Evolutionary conservation across 805 yeast genomes (phyloP).

Genomic region (Myxozyma udenii): DNA sequence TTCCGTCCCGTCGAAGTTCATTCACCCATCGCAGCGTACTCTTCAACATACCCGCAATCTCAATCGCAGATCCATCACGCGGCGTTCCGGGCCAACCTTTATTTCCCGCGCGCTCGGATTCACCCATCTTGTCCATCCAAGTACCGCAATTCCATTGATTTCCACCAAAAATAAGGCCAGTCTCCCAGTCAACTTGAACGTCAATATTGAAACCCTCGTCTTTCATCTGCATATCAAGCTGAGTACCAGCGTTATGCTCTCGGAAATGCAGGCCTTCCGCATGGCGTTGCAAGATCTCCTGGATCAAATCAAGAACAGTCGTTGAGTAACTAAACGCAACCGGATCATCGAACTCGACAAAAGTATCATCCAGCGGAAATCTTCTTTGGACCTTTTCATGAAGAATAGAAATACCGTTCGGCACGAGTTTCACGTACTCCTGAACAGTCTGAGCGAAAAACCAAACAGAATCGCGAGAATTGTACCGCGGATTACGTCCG

Average conservation of each 20-base stretch:
- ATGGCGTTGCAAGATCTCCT: constrained; percentile 81
- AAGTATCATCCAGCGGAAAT: constrained; percentile 85
- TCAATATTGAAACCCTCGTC: constrained; percentile 88
- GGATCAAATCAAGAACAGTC: constrained; percentile 70
- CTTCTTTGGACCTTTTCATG: constrained; percentile 73
- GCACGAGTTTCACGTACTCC: constrained; percentile 67
- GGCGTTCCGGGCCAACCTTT: constrained; percentile 98
- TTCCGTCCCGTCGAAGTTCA: constrained; percentile 51
- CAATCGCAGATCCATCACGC: constrained; percentile 94
- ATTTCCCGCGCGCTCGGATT: constrained; percentile 73
- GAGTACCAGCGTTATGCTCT: constrained; percentile 92
- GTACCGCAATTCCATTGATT: constrained; percentile 93
- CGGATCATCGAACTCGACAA: constrained; percentile 63
- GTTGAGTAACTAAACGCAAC: constrained; percentile 71
- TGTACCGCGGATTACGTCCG: constrained; percentile 88
- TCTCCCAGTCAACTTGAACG: constrained; percentile 78
- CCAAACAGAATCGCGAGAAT: constrained; percentile 98
- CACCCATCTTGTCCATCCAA: constrained; percentile 99
- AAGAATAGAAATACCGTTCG: constrained; percentile 64
- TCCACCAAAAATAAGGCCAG: constrained; percentile 88
- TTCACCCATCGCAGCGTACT: constrained; percentile 79
- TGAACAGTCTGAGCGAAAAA: constrained; percentile 86
- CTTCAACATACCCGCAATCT: constrained; percentile 83
- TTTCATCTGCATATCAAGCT: constrained; percentile 85
- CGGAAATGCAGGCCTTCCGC: constrained; percentile 83